Evolutionary conservation across 441 rosid species (phyloP), one percentile per base, ranked within the genome.

Genomic region (Syzygium syzygioides): DNA sequence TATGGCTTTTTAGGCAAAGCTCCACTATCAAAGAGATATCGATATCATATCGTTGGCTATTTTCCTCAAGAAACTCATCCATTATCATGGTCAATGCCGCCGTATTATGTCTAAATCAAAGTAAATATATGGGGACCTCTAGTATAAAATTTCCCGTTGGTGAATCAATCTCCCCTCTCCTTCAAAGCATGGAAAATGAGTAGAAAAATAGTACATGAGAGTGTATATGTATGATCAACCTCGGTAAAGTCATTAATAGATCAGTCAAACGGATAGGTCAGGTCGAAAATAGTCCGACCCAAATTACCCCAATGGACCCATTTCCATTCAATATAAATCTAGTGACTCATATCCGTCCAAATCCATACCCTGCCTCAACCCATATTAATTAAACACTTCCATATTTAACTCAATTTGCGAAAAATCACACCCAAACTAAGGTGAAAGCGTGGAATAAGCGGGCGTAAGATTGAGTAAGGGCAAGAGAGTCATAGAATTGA

Each of bases 21-120:
- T 26, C 30, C 15, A 15, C 66, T 28, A 55, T 19, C 20, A 7
- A 8, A 55, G 41, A 71, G 17, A 71, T 20, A 45, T 37, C 3
- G 80, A 14, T 20, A 8, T 64, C 23, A 9, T 37, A 71, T 71
- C 80, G 50, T 2, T 15, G 50, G 48, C 52, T 37, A 20, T 37
- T 0, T 37, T 1, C 41, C 50, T 25, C 17, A 0, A 71, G 20
- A 28, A 37, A 1, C 52, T 37, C 80, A 71, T 71, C 50, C 37
- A 37, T 71, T 71, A 20, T 6, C 52, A 6, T 23, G 52, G 0
- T 37, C n/a, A 6, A 20, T 37, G 6, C 17, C 0, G 26, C 48
- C 14, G 26, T 68, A 5, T 68, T 10, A 68, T 34, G 79, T 34
- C 79, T 68, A 34, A 34, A 34, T 68, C 79, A 23, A 34, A 34